Evolutionary conservation across 164 flowering plant species (phyloP).

Genomic region (Buxus sempervirens): DNA sequence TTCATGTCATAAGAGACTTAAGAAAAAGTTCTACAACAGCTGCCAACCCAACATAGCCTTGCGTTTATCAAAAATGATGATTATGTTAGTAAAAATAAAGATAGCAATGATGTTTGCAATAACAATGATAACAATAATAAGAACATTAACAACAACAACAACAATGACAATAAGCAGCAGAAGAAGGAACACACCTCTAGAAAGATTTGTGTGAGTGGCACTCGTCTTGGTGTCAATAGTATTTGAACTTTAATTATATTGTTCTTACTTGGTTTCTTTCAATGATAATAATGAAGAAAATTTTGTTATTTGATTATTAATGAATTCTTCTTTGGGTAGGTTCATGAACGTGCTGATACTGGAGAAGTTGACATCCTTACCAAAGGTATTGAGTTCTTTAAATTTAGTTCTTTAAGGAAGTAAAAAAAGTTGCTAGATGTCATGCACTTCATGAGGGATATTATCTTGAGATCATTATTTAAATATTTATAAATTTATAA

Average conservation of each 20-base stretch:
- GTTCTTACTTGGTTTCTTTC: background rate
- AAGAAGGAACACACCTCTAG: background rate
- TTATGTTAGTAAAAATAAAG: too few species aligned
- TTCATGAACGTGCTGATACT: constrained; percentile 58
- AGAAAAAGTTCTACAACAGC: too few species aligned
- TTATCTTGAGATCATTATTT: background rate
- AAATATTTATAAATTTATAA: background rate
- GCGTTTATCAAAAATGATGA: too few species aligned
- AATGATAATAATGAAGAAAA: background rate
- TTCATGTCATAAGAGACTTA: too few species aligned
- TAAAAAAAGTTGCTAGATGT: background rate
- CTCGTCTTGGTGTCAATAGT: background rate
- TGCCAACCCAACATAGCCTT: too few species aligned
- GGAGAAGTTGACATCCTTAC: constrained; percentile 73
- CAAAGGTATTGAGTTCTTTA: constrained; percentile 40
- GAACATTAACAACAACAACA: too few species aligned
- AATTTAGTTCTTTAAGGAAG: background rate
- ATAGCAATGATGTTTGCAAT: too few species aligned
- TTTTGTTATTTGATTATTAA: constrained; percentile 3
- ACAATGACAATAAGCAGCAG: background rate
- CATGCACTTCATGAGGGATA: background rate
- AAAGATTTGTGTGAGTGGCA: background rate
- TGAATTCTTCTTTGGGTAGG: constrained; percentile 29
- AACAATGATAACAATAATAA: too few species aligned
- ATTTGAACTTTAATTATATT: background rate